phyloP scores from a whole-genome alignment of 345 rosid genomes.

The Populus nigra region DNA sequence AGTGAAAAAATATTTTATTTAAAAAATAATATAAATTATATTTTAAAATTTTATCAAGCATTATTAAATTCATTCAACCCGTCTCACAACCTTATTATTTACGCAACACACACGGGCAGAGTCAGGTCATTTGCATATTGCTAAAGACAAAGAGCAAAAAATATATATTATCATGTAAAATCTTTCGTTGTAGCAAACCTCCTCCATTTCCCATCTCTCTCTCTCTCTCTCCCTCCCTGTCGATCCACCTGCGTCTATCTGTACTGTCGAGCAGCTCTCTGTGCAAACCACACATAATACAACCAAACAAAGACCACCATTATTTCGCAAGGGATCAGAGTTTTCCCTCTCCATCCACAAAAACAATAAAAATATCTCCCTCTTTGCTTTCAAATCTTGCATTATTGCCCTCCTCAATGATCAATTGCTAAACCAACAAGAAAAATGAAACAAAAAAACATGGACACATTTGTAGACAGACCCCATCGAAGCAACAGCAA shows the following conservation, averaged over 20 bases:
- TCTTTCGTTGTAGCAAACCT: neutral
- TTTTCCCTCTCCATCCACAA: neutral
- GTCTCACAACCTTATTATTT: too few species aligned
- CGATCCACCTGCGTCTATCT: neutral
- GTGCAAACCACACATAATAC: neutral
- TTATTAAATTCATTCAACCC: too few species aligned
- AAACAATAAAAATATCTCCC: neutral
- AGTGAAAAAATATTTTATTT: too few species aligned
- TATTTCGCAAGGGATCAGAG: neutral
- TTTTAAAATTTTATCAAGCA: too few species aligned
- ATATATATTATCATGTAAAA: neutral
- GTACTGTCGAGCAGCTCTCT: neutral
- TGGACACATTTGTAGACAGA: slow-evolving; percentile 60
- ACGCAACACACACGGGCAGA: too few species aligned
- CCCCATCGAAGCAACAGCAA: slow-evolving; percentile 65
- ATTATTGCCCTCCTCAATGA: neutral
- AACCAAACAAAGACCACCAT: slow-evolving; percentile 9
- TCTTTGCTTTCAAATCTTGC: neutral
- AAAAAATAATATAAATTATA: too few species aligned
- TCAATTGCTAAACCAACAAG: neutral
- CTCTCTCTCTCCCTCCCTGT: neutral
- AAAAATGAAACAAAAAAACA: neutral
- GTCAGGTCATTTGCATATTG: neutral
- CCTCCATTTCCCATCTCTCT: neutral
- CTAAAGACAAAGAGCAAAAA: slow-evolving; percentile 32